A percentile compares a stretch with the other conserved stretches of the same genome.
These are phyloP conservation scores for Trichoderma koningii DNA, from an alignment of 2,329 filamentous ascomycete species.

Conservation along the genomic window DNA sequence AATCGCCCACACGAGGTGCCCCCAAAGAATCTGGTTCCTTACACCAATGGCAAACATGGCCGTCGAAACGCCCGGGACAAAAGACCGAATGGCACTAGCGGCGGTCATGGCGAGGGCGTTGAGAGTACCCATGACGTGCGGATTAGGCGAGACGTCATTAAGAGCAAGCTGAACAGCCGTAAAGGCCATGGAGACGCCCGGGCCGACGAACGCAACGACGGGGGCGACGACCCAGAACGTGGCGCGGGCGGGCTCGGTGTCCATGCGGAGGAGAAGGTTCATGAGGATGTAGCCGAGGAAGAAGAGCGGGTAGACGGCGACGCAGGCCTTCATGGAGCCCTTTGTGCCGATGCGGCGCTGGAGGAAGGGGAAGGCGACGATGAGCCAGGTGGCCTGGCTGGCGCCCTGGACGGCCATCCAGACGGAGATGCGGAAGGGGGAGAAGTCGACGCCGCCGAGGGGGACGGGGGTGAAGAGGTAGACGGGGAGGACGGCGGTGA, in stretches of 20 bases:
- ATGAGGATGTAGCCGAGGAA: constrained; percentile 61
- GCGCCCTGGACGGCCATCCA: constrained; percentile 66
- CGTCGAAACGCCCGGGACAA: constrained; percentile 66
- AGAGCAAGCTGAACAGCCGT: constrained; percentile 72
- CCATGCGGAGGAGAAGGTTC: constrained; percentile 48
- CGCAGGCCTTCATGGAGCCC: constrained; percentile 61
- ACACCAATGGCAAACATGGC: constrained; percentile 70
- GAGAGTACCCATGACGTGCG: constrained; percentile 66
- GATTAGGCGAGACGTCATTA: constrained; percentile 71
- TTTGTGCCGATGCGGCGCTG: constrained; percentile 68
- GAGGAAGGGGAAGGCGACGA: constrained; percentile 68
- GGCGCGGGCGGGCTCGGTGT: constrained; percentile 39
- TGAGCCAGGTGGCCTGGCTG: constrained; percentile 70
- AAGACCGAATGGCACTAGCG: constrained; percentile 61
- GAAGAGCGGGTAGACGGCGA: constrained; percentile 61
- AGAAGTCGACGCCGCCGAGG: constrained; percentile 67
- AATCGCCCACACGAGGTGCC: constrained; percentile 52
- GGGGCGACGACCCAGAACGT: constrained; percentile 58
- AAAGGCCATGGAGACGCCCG: constrained; percentile 68
- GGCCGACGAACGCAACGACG: constrained; percentile 54
- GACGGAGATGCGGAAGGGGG: constrained; percentile 63
- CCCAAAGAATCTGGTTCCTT: constrained; percentile 60
- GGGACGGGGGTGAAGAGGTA: constrained; percentile 65
- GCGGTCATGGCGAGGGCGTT: constrained; percentile 65
- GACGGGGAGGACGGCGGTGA: constrained; percentile 56